These are phyloP conservation scores for Fraxinus ornus DNA, from an alignment of 305 asterid species.

Conservation along the genomic window DNA sequence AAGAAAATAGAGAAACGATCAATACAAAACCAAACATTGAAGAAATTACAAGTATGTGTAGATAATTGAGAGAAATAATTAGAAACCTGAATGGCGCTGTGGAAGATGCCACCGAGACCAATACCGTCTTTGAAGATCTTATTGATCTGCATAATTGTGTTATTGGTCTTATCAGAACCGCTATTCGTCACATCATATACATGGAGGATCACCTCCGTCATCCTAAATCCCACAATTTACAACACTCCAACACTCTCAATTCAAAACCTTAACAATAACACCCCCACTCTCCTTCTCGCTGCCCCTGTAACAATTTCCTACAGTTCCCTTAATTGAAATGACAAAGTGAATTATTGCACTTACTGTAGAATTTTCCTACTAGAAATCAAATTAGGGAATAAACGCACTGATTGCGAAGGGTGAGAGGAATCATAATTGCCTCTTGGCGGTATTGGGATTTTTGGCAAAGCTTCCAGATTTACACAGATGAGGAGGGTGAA, in stretches of 20 bases:
- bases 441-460: not conserved
- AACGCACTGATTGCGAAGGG: slow-evolving; percentile 28
- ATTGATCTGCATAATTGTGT: slow-evolving; percentile 53
- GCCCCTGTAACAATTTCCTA: not conserved
- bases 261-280: slow-evolving; percentile 36
- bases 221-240: slow-evolving; percentile 21
- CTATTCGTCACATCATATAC: slow-evolving; percentile 56
- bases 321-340: not conserved
- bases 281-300: slow-evolving; percentile 1
- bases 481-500: not conserved
- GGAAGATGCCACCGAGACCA: slow-evolving; percentile 57
- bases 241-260: slow-evolving; percentile 3
- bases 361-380: not conserved
- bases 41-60: too few relatives aligned
- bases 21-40: not conserved
- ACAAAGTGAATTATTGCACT: not conserved
- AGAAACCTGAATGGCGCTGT: slow-evolving; percentile 55
- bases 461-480: not conserved
- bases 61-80: not conserved
- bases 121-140: slow-evolving; percentile 57
- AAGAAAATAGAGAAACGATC: not conserved
- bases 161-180: slow-evolving; percentile 50
- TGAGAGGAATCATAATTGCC: not conserved
- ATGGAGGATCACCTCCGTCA: slow-evolving; percentile 58
- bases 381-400: slow-evolving; percentile 26